Evolutionary conservation across 805 yeast genomes (phyloP).

Genomic region (Metschnikowia lunata): DNA sequence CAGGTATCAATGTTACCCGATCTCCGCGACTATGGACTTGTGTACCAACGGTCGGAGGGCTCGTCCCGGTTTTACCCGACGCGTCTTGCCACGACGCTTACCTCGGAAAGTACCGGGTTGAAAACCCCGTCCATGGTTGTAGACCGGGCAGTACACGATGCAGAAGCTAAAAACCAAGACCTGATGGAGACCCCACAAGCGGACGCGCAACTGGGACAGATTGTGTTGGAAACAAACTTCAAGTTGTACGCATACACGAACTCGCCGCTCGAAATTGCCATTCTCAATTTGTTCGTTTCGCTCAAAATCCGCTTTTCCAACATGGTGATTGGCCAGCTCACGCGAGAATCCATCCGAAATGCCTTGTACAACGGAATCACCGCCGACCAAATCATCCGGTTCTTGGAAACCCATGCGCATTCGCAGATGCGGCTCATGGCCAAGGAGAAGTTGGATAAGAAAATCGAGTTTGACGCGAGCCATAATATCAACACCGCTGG

Average conservation of each 20-base stretch:
- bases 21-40: conserved; percentile 84
- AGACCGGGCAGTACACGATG: conserved; percentile 51
- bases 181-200: conserved; percentile 7
- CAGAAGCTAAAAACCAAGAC: conserved; percentile 21
- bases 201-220: conserved; percentile 50
- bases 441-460: conserved; percentile 62
- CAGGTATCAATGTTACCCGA: conserved; percentile 86
- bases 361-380: conserved; percentile 89
- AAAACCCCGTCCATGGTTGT: conserved; percentile 73
- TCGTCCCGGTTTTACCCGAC: conserved; percentile 82
- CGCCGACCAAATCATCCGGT: conserved; percentile 89
- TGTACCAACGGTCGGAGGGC: conserved; percentile 55
- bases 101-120: conserved; percentile 73
- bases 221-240: conserved; percentile 91
- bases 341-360: conserved; percentile 83
- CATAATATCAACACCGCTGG: conserved; percentile 45
- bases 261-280: conserved; percentile 92
- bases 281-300: conserved; percentile 82
- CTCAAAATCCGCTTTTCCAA: conserved; percentile 80
- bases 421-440: conserved; percentile 80
- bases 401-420: conserved; percentile 88
- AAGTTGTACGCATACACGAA: conserved; percentile 89
- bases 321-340: conserved; percentile 89
- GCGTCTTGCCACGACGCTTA: conserved; percentile 78
- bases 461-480: conserved; percentile 57